Evolutionary conservation across 2,329 filamentous ascomycete genomes (phyloP).

Genomic region (Colletotrichum shisoi): DNA sequence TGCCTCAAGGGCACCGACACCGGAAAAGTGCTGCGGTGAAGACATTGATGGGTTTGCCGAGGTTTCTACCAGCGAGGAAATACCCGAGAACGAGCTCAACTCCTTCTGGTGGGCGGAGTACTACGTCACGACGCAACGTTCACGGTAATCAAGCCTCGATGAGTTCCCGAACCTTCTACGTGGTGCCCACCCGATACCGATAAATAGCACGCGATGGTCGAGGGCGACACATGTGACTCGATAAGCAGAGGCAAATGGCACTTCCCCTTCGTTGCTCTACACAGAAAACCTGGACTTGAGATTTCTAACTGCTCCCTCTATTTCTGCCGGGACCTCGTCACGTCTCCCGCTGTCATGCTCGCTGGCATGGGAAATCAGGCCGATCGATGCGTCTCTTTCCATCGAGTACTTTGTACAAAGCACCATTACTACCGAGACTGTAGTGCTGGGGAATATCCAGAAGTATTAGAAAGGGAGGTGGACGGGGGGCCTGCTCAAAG

Average conservation of each 20-base stretch:
- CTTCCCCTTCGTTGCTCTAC: no score
- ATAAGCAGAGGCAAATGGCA: not conserved
- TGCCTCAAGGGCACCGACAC: not conserved
- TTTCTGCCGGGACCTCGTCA: no score
- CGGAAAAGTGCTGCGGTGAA: not conserved
- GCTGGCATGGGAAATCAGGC: no score
- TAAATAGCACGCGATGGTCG: not conserved
- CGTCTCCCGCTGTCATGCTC: no score
- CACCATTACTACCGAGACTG: no score
- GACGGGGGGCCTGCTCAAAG: no score
- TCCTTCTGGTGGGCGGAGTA: not conserved
- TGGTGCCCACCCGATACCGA: not conserved
- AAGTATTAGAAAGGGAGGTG: no score
- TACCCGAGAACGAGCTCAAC: not conserved
- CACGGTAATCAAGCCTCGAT: not conserved
- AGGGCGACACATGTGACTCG: not conserved
- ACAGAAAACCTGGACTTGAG: no score
- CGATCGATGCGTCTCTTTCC: no score
- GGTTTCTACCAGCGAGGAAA: not conserved
- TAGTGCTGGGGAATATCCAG: no score
- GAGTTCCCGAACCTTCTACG: not conserved
- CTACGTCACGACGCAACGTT: not conserved
- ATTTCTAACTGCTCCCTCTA: no score
- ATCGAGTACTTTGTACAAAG: no score
- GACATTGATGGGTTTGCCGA: not conserved